A percentile compares a stretch with the other conserved stretches of the same genome.
Conservation (phyloP, 2,329 filamentous ascomycete species). For the Fusarium chlamydosporum region DNA sequence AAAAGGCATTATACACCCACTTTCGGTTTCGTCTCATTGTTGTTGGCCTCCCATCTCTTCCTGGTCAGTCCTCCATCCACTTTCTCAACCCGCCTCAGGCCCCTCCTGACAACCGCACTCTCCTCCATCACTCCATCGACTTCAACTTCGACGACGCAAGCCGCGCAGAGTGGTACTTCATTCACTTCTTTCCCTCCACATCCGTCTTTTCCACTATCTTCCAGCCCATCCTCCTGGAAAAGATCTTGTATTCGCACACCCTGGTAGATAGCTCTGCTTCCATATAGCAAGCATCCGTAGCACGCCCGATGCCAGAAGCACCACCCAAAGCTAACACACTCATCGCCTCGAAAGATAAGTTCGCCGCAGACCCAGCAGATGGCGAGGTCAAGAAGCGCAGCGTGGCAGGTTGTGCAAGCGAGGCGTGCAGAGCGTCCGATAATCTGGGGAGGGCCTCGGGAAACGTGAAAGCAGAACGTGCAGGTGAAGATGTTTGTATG, state of each 20-base stretch:
- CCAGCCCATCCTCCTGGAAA: conserved; percentile 44
- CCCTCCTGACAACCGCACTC: conserved; percentile 58
- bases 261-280: conserved; percentile 57
- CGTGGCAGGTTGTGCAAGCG: conserved; percentile 64
- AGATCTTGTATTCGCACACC: conserved; percentile 56
- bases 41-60: conserved; percentile 59
- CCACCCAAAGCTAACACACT: conserved; percentile 71
- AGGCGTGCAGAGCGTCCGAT: conserved; percentile 65
- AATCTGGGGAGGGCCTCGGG: conserved; percentile 55
- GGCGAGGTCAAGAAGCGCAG: conserved; percentile 65
- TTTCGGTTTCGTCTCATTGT: conserved; percentile 20
- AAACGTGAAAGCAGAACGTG: conserved; percentile 68
- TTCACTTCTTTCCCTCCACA: conserved; percentile 58
- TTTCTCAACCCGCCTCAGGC: conserved; percentile 60
- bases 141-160: conserved; percentile 61
- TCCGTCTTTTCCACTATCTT: background rate
- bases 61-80: conserved; percentile 64
- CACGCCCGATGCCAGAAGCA: conserved; percentile 72
- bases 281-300: conserved; percentile 69
- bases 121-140: conserved; percentile 52
- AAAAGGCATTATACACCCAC: background rate
- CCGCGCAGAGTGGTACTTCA: conserved; percentile 64
- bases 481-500: conserved; percentile 63
- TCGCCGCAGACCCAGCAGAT: conserved; percentile 72
- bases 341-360: conserved; percentile 65